Base-by-base conservation (phyloP, 164 flowering plant species). In the Nymphaea thermarum region DNA sequence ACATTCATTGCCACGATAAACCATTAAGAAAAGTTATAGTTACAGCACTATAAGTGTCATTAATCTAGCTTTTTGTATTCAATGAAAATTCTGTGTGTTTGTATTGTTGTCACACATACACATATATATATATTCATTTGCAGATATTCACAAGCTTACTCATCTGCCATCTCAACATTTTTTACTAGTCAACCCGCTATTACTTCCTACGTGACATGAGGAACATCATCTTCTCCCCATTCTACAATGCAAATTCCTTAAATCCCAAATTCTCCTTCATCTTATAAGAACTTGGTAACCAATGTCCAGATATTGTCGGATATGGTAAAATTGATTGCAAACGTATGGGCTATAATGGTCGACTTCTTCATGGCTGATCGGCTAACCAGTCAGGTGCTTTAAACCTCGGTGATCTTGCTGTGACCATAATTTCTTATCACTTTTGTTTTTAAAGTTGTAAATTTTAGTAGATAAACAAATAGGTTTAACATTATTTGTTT, bases 321-420 rank as follows among this genome's bases (percentile, higher is more conserved):
- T 10, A 51, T 51, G 14, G 8, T 51, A 8, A 25, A 8, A 44
- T 43, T n/a, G 43, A 43, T 17, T 25, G 36, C 36, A 25, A 25
- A 25, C 36, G 36, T 25, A 25, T 1, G 36, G 36, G 36, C 36
- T 25, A 25, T 90, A 78, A 72, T 95, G 88, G 97, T 92, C 12
- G 99, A 95, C 66, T 90, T 89, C 75, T 92, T 92, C 83, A 86
- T 95, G 98, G 99, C 98, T 71, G 99, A 95, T 78, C 99, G 92
- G 71, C 87, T 95, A 14, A 90, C 97, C 69, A 95, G 99, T 78
- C 99, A 95, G 99, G 99, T 95, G 72, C 14, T 51, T 0, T 55
- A 25, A 25, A 25, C 36, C 36, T 25, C 0, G 36, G 36, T 25
- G 36, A 25, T 25, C 36, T 25, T 25, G 36, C 1, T 25, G 36